Evolutionary conservation across 306 rosid species (phyloP), one percentile per base, ranked within the genome.

Genomic region (Arachis hypogaea): DNA sequence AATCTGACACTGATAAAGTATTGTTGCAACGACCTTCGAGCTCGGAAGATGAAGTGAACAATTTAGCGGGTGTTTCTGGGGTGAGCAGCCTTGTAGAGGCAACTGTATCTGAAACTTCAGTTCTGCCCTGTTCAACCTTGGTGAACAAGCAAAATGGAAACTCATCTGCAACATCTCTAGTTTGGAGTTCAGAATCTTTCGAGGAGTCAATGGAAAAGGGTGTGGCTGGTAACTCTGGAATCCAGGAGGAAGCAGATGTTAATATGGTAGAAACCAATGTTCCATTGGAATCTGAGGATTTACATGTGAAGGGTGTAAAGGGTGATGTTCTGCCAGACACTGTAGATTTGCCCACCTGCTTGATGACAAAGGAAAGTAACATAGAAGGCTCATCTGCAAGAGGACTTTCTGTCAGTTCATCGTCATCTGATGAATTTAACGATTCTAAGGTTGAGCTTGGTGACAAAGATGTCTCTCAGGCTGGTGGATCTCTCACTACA

Each of bases 181-280:
- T 30, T 42, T 33, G 56, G 7, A 49, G 41, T 56, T 69, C 71
- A 16, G 79, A 75, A 63, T 59, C 72, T 46, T 59, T 66, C 45
- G 61, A 60, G 66, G 79, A 71, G 60, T 46, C 84, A 47, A 59
- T 59, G 47, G 75, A 77, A 63, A 69, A 58, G 59, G 58, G 33
- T 1, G 7, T 50, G 71, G 68, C 43, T 55, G 51, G 59, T 52
- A 69, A 46, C 63, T 73, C 68, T 52, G 68, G 42, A 51, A 14
- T 64, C 67, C 75, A 58, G 60, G 80, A 51, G 80, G 82, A 73
- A 64, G 57, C 80, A 69, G 30, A 59, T 68, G 77, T 51, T 77
- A 55, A 51, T 59, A 33, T 40, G 40, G 43, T 81, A 40, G 80
- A 80, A 59, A 64, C 43, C 64, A 59, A 64, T 40, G 69, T 36